Base-by-base conservation (phyloP, 345 rosid genomes). In the Salix koriyanagi region DNA sequence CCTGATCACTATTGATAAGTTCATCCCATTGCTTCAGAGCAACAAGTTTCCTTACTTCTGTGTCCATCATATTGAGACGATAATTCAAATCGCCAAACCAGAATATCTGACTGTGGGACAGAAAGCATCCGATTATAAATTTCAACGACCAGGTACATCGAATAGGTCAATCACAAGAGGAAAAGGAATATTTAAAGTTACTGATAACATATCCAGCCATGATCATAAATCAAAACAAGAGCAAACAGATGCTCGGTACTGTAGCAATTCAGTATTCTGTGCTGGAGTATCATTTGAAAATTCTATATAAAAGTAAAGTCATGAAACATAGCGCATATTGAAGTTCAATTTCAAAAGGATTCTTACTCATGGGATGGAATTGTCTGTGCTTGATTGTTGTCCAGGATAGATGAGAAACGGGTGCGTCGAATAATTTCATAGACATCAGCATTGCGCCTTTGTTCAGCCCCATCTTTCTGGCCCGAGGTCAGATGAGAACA, bases 21-120 rank as follows among this genome's bases (percentile, higher is more conserved):
- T 92, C 86, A 61, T 89, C 90, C 99, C 99, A 96, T 75, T 84
- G 80, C 84, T 88, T 88, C 75, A 82, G 80, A 44, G 94, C 86
- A 39, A 94, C 93, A 72, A 90, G 92, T 82, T 87, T 91, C 83
- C 98, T 86, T 67, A 92, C 89, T 52, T 92, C 94, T 21, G 87
- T 39, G 77, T 94, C 98, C 81, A 69, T 34, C 97, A 87, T 86
- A 76, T 90, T 89, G 76, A 96, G 88, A 67, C 99, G 92, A 78
- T 96, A 96, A 79, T 96, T 96, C 83, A 96, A 85, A 84, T 96
- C 99, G 26, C 99, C 99, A 32, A 96, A 96, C 99, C 98, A 96
- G 82, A 92, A 96, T 79, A 89, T 83, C 78, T 92, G 92, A 88
- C 99, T 96, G 97, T 80, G 76, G 5, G 70, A n/a, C 71, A 84